Percentiles rank a stretch among this genome's conserved stretches.
These are phyloP conservation scores for Arachnomyces sp. DNA, from an alignment of 2,329 filamentous ascomycete genomes.

Conservation along the genomic window DNA sequence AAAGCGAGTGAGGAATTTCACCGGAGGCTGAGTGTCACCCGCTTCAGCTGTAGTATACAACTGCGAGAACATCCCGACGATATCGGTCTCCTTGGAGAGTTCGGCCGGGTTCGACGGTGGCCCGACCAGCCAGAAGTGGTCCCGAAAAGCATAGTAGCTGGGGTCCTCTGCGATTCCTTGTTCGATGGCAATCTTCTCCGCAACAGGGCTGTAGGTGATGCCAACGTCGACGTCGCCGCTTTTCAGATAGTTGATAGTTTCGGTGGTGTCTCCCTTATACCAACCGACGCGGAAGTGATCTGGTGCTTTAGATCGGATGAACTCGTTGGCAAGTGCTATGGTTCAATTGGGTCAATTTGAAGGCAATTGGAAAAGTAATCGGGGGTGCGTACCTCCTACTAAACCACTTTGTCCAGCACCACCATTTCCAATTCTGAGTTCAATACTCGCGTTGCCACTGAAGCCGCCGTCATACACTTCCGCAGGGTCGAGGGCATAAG, in stretches of 20 bases:
- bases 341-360: neutral
- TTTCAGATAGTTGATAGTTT: conserved; percentile 39
- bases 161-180: conserved; percentile 28
- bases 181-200: conserved; percentile 38
- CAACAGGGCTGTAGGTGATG: conserved; percentile 40
- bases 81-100: conserved; percentile 22
- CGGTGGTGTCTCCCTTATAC: conserved; percentile 41
- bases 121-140: conserved; percentile 42
- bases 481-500: neutral
- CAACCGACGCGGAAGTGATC: conserved; percentile 38
- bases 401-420: conserved; percentile 28
- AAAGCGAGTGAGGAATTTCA: conserved; percentile 39
- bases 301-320: conserved; percentile 26
- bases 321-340: conserved; percentile 29
- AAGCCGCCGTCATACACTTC: conserved; percentile 1
- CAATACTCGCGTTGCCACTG: neutral
- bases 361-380: neutral
- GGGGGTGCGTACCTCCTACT: conserved; percentile 13
- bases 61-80: conserved; percentile 27
- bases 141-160: conserved; percentile 40
- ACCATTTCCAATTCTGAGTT: conserved; percentile 26
- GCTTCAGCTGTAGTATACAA: conserved; percentile 30
- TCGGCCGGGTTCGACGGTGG: conserved; percentile 29
- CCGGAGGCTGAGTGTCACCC: conserved; percentile 22
- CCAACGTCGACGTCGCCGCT: conserved; percentile 35